Evolutionary conservation across 257 asterid species (phyloP).

Genomic region (Forsythia suspensa): DNA sequence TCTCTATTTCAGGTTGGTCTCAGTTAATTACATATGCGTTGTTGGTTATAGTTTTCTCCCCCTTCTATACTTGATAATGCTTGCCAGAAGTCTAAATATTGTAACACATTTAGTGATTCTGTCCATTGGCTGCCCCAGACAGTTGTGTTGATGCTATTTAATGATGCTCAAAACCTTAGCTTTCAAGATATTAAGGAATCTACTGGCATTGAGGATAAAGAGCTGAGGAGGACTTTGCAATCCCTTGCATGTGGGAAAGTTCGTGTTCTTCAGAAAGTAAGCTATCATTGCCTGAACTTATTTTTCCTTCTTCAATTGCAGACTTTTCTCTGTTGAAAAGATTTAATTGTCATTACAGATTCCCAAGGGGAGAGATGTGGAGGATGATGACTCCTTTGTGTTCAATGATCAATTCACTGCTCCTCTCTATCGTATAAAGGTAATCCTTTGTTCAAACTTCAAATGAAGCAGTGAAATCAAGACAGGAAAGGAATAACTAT

Average conservation of each 20-base stretch:
- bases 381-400: constrained; percentile 66
- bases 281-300: constrained; percentile 18
- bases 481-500: neutral
- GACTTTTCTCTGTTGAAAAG: neutral
- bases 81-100: neutral
- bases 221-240: constrained; percentile 85
- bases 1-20: constrained; percentile 93
- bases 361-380: constrained; percentile 51
- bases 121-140: constrained; percentile 50
- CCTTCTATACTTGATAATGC: neutral
- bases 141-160: constrained; percentile 90
- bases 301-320: constrained; percentile 1
- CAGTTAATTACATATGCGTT: constrained; percentile 4
- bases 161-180: constrained; percentile 81
- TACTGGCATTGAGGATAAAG: constrained; percentile 89
- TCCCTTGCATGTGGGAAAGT: constrained; percentile 98
- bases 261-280: constrained; percentile 90
- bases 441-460: constrained; percentile 13
- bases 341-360: constrained; percentile 25
- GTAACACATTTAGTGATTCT: constrained; percentile 8
- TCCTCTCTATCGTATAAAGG: constrained; percentile 84
- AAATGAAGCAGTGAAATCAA: neutral
- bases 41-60: neutral
- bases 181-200: constrained; percentile 94
- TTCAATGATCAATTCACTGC: constrained; percentile 84